Evolutionary conservation across 805 yeast genomes (phyloP), one percentile per base, ranked within the genome.

Genomic region (Isabelozyma pseudorhagii): DNA sequence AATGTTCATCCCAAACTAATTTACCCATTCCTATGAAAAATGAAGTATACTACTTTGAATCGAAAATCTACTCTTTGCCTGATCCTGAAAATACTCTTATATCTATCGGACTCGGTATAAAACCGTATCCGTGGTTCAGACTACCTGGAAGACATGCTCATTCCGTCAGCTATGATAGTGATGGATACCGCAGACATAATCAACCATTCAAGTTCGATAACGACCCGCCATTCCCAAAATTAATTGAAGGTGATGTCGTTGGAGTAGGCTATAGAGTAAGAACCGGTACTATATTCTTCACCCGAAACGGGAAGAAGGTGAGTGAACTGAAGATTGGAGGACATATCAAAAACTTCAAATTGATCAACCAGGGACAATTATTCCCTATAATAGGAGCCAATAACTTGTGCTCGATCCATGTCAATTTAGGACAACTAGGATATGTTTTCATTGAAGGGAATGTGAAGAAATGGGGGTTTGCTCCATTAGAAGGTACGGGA

Each of bases 381-480:
- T 94, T 81, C 63, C 99, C 99, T n/a, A 85, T 87, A 0, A 74
- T 94, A 15, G 99, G 99, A 1, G 84, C 97, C 5, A 85, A 81
- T 48, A 86, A 90, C 38, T 81, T 85, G 5, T 88, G 97, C 57
- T 80, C 85, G 7, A 73, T 94, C n/a, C 92, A 88, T 66, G 96
- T 88, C 9, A 94, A 90, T 61, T 69, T 94, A 49, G 99, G 99
- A 15, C 93, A 89, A 58, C 77, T 83, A 50, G 97, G 97, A 2
- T 91, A 81, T 68, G 97, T 92, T 2, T 90, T 80, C 62, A 89
- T 92, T 45, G 97, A 92, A 63, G 97, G 89, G 1, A 90, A 91
- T 62, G 96, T 92, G 38, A 91, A 91, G 64, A 90, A 88, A 64
- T 91, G 97, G 97, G 96, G 97, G 5, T 85, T 87, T 59, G 97